Base-by-base conservation (phyloP, 2,329 filamentous ascomycete genomes). In the Chalaropsis thielavioides region DNA sequence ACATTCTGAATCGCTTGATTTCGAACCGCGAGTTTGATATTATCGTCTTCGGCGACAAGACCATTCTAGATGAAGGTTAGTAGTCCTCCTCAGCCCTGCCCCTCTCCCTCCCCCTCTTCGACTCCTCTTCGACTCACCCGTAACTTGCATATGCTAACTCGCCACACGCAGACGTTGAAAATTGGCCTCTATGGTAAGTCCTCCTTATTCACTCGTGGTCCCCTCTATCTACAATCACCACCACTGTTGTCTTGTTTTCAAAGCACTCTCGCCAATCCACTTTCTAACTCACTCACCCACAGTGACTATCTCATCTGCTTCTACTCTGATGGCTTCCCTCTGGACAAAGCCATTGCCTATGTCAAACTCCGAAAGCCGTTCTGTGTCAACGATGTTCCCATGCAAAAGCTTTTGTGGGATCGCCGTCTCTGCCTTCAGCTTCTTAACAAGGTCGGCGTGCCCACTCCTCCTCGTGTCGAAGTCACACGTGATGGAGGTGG, bases 371-470 rank as follows among this genome's bases (percentile, higher is more conserved):
- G 94, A 65, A 95, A 95, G 72, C 94, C 94, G 0, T 97, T 96
- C 71, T 96, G 92, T 73, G 92, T 99, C 72, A 99, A 99, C 72
- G 92, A 99, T 74, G 80, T 99, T 54, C 89, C 91, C 0, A 96
- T 99, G 90, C 94, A 99, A 74, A 92, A 95, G 74, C 85, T 99
- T 5, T 79, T 99, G 2, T 99, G 94, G 94, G 94, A 99, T 74
- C 85, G 95, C 60, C 86, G 95, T 41, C 79, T 97, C 27, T 97
- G 94, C 70, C 80, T 99, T 22, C 85, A 83, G 65, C 88, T 99
- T 40, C 80, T 99, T 61, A 92, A 97, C 74, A 86, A 88, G 70
- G 89, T 97, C 72, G 85, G 87, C 66, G 92, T 99, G 1, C 90
- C 90, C 8, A 96, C 92, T 0, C 94, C 95, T 0, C 86, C 86